These are phyloP conservation scores for Lasiosphaeris hirsuta DNA, from an alignment of 495 filamentous ascomycete species.

Conservation along the genomic window DNA sequence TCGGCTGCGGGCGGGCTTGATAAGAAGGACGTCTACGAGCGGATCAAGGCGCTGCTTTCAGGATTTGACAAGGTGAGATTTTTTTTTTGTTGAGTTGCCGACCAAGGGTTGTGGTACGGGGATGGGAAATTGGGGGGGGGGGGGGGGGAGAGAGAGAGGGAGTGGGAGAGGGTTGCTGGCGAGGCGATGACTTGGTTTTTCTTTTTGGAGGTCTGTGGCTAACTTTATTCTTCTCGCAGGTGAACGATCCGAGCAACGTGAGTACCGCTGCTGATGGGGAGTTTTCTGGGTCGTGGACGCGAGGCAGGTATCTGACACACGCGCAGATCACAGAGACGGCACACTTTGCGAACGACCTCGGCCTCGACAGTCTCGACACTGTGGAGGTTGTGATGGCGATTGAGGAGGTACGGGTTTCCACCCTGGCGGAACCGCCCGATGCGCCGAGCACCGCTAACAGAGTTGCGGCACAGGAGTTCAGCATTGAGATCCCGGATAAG, in stretches of 20 bases:
- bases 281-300: background rate
- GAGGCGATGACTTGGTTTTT: background rate
- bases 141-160: background rate
- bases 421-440: background rate
- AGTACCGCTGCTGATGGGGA: constrained; percentile 26
- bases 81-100: constrained; percentile 7
- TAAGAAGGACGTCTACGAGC: constrained; percentile 82
- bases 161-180: background rate
- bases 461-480: constrained; percentile 74
- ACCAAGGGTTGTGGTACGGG: background rate
- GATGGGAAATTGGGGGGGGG: background rate
- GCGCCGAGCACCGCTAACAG: constrained; percentile 2
- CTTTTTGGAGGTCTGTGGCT: constrained; percentile 6
- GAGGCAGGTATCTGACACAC: constrained; percentile 9
- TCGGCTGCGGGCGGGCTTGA: constrained; percentile 72
- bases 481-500: constrained; percentile 99
- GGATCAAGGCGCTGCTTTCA: constrained; percentile 87
- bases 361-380: constrained; percentile 93
- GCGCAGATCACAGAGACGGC: constrained; percentile 72
- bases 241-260: constrained; percentile 74
- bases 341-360: constrained; percentile 95
- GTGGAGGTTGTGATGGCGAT: constrained; percentile 99
- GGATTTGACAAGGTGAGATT: constrained; percentile 92
- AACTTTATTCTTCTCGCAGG: constrained; percentile 42
- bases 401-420: constrained; percentile 73